phyloP scores from a whole-genome alignment of 805 yeast species.

The Sungouiozyma intestinalis region DNA sequence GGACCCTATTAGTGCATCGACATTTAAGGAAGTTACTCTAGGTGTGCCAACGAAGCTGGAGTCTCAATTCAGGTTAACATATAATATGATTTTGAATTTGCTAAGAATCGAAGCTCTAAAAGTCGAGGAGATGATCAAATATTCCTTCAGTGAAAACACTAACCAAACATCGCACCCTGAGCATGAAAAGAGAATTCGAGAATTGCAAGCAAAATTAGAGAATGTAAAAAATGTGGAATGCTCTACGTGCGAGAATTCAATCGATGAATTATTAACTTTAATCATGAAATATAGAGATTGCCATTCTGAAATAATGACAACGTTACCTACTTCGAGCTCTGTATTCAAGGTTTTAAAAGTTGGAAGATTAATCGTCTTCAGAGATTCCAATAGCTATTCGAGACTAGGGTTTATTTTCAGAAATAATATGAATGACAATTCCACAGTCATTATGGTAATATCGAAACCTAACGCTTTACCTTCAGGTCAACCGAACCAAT shows the following conservation, averaged over 20 bases:
- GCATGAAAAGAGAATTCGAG: constrained; percentile 56
- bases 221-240: constrained; percentile 27
- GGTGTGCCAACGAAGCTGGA: constrained; percentile 86
- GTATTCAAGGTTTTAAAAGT: constrained; percentile 38
- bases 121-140: constrained; percentile 97
- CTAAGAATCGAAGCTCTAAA: constrained; percentile 86
- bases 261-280: constrained; percentile 37
- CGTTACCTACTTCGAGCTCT: constrained; percentile 37
- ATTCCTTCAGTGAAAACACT: constrained; percentile 86
- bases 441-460: constrained; percentile 25
- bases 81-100: constrained; percentile 87
- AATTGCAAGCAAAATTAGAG: constrained; percentile 39
- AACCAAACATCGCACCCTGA: constrained; percentile 80
- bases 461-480: constrained; percentile 23
- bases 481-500: constrained; percentile 23
- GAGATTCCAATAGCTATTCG: constrained; percentile 34
- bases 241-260: constrained; percentile 30
- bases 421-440: constrained; percentile 16
- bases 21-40: constrained; percentile 69
- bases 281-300: constrained; percentile 37
- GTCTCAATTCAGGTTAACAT: constrained; percentile 89
- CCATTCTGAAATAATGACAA: constrained; percentile 37
- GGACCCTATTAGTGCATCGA: constrained; percentile 44
- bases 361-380: constrained; percentile 52
- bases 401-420: constrained; percentile 45